phyloP scores from a whole-genome alignment of 2,329 filamentous ascomycete species.

The Paracamarosporium sp. region DNA sequence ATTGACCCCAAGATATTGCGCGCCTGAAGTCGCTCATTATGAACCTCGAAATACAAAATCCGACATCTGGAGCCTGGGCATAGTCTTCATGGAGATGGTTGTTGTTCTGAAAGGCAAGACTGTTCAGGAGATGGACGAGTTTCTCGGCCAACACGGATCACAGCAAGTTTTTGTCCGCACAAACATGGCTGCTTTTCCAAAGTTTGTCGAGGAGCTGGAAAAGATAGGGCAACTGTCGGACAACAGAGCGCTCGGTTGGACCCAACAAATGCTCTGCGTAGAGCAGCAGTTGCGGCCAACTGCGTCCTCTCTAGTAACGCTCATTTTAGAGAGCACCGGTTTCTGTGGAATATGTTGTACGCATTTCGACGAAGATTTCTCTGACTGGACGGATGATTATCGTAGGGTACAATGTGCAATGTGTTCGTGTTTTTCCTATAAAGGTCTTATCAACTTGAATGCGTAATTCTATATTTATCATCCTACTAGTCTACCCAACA shows the following conservation, averaged over 20 bases:
- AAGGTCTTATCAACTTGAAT: too few relatives aligned
- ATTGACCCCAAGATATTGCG: constrained; percentile 18
- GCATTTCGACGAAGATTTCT: too few relatives aligned
- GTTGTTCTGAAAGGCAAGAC: constrained; percentile 19
- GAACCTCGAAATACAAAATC: constrained; percentile 19
- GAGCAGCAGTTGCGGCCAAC: constrained; percentile 15
- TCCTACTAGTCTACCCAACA: too few relatives aligned
- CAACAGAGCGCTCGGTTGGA: constrained; percentile 17
- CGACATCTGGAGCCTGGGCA: constrained; percentile 24
- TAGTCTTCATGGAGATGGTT: constrained; percentile 24
- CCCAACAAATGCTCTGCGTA: constrained; percentile 16
- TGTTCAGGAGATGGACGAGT: neutral
- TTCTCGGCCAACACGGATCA: constrained; percentile 16
- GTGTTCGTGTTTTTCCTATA: too few relatives aligned
- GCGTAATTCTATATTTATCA: too few relatives aligned
- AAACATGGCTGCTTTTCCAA: constrained; percentile 10
- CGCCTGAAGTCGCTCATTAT: constrained; percentile 17
- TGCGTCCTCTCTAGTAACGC: constrained; percentile 16
- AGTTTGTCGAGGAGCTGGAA: constrained; percentile 13
- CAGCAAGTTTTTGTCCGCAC: constrained; percentile 14
- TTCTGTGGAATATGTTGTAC: constrained; percentile 31
- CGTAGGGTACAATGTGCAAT: too few relatives aligned
- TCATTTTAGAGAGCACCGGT: constrained; percentile 11
- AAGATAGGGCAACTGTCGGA: constrained; percentile 8
- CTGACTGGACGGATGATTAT: too few relatives aligned